A percentile compares a stretch with the other conserved stretches of the same genome.
These are phyloP conservation scores for Trichoderma atroviride DNA, from an alignment of 2,329 filamentous ascomycete genomes.

Conservation along the genomic window DNA sequence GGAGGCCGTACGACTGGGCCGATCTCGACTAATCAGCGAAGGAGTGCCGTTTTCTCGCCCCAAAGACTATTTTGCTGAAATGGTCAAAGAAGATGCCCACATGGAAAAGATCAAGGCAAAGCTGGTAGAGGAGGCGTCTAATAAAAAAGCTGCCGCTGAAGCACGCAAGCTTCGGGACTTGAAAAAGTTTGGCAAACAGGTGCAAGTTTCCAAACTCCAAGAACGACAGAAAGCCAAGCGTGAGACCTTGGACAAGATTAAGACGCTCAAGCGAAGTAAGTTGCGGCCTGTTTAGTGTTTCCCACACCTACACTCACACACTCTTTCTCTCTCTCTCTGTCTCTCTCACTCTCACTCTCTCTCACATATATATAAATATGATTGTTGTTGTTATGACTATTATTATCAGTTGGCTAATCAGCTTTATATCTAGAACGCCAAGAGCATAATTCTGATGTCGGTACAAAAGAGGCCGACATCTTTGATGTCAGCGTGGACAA, in stretches of 20 bases:
- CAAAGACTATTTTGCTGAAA: slow-evolving; percentile 96
- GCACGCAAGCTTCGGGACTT: slow-evolving; percentile 89
- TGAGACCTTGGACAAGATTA: slow-evolving; percentile 94
- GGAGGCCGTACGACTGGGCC: slow-evolving; percentile 73
- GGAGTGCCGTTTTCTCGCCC: slow-evolving; percentile 85
- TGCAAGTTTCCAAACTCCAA: slow-evolving; percentile 93
- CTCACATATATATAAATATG: no score
- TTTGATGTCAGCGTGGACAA: slow-evolving; percentile 88
- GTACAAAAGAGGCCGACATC: slow-evolving; percentile 77
- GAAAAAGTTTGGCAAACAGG: slow-evolving; percentile 99
- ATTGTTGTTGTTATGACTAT: neutral
- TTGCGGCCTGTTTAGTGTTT: slow-evolving; percentile 32
- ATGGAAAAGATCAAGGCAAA: slow-evolving; percentile 97
- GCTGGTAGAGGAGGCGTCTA: slow-evolving; percentile 86
- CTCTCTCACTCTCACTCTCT: no score
- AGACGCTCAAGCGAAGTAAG: slow-evolving; percentile 91
- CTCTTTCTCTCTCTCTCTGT: no score
- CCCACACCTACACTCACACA: no score
- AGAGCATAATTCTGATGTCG: slow-evolving; percentile 63
- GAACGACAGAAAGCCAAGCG: slow-evolving; percentile 91
- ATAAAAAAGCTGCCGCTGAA: slow-evolving; percentile 89
- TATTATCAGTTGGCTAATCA: neutral
- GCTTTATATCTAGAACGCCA: slow-evolving; percentile 70
- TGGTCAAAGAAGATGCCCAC: slow-evolving; percentile 97
- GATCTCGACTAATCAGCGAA: slow-evolving; percentile 76